These are phyloP conservation scores for Cutaneotrichosporon sp. DNA, from an alignment of 1,284 basidiomycete genomes.

Conservation along the genomic window DNA sequence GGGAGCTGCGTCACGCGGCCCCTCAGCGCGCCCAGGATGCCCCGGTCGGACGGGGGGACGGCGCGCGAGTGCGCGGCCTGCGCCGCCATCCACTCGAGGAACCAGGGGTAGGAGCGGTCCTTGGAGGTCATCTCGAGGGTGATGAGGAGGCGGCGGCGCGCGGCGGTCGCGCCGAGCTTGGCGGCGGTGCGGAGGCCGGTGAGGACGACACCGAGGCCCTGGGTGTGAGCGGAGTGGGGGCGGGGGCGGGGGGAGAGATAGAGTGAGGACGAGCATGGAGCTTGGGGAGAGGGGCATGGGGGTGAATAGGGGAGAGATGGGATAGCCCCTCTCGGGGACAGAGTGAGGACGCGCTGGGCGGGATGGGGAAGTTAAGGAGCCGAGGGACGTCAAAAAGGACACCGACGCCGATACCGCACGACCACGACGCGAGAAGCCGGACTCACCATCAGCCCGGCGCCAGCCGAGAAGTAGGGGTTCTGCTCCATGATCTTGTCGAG, in stretches of 20 bases:
- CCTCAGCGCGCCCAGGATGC: slow-evolving; percentile 27
- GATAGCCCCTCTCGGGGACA: no score
- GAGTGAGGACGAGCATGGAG: no score
- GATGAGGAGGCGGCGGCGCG: slow-evolving; percentile 88
- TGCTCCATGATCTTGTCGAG: slow-evolving; percentile 41
- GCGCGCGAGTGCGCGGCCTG: slow-evolving; percentile 30
- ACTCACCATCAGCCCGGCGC: slow-evolving; percentile 89
- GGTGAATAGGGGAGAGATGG: no score
- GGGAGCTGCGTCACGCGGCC: slow-evolving; percentile 61
- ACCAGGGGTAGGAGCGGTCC: slow-evolving; percentile 95
- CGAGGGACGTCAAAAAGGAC: not conserved
- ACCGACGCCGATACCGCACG: not conserved
- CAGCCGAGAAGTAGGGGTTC: slow-evolving; percentile 87
- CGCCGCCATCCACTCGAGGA: slow-evolving; percentile 90
- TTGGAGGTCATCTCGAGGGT: slow-evolving; percentile 96
- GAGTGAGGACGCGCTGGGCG: no score
- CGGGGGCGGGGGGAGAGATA: no score
- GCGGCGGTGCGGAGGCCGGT: slow-evolving; percentile 71
- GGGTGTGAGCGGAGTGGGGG: slow-evolving; percentile 13
- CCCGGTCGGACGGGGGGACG: slow-evolving; percentile 27
- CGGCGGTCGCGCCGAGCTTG: slow-evolving; percentile 68
- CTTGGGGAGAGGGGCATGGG: not conserved
- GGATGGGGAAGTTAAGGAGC: no score
- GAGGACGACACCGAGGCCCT: slow-evolving; percentile 85
- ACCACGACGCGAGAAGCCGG: not conserved